phyloP scores from a whole-genome alignment of 495 filamentous ascomycete species.

The Poronia punctata region DNA sequence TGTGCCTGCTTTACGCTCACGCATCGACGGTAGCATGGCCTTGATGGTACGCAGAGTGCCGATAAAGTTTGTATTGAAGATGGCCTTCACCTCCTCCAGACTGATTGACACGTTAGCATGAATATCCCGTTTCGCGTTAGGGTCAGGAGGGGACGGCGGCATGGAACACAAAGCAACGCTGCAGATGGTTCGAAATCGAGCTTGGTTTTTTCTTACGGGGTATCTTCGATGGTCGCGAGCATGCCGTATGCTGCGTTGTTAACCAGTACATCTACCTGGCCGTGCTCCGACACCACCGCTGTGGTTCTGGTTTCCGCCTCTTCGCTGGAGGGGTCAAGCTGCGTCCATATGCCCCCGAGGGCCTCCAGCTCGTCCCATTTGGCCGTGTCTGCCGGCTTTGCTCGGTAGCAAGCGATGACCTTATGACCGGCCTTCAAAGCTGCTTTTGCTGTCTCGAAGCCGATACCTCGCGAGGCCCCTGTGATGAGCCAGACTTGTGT shows the following conservation, averaged over 20 bases:
- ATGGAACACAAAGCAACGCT: no score
- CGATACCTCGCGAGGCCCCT: conserved; percentile 38
- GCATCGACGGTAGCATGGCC: conserved; percentile 43
- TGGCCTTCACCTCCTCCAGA: conserved; percentile 20
- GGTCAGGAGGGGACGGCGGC: no score
- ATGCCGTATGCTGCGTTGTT: conserved; percentile 45
- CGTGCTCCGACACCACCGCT: conserved; percentile 27
- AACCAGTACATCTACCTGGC: conserved; percentile 42
- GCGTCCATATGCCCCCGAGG: conserved; percentile 31
- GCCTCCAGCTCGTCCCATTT: conserved; percentile 26
- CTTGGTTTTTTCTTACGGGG: conserved; percentile 17
- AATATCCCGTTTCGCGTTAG: no score
- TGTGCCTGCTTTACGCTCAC: conserved; percentile 33
- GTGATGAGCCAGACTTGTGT: conserved; percentile 41
- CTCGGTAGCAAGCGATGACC: conserved; percentile 32
- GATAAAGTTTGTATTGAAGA: conserved; percentile 43
- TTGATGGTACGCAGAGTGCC: conserved; percentile 35
- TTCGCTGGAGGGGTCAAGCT: conserved; percentile 32
- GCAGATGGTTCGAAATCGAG: no score
- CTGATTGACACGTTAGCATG: conserved; percentile 17
- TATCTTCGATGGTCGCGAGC: conserved; percentile 39
- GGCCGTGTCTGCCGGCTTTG: conserved; percentile 18
- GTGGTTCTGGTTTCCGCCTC: conserved; percentile 25
- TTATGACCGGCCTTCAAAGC: conserved; percentile 33
- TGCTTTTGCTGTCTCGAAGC: conserved; percentile 25